Evolutionary conservation across 345 rosid species (phyloP), one percentile per base, ranked within the genome.

Genomic region (Camelina sativa): DNA sequence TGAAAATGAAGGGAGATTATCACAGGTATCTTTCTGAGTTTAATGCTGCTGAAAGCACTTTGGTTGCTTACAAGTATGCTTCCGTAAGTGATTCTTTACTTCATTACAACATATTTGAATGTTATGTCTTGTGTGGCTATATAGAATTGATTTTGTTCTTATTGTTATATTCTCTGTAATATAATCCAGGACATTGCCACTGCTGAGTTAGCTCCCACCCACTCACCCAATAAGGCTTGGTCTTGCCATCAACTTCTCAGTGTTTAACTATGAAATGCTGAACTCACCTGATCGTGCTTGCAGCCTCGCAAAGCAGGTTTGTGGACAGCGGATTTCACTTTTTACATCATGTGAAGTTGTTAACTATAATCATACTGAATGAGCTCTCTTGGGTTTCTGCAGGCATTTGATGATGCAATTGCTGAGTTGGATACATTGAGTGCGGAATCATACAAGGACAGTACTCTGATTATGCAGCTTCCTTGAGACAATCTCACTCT

Each of bases 281-380:
- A 94, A 90, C 87, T 94, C 98, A 9, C 97, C 98, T 37, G 98
- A 94, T 72, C 95, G 98, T 37, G 98, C 98, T 0, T 94, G 98
- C 83, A 87, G 77, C 80, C 98, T 94, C 16, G 98, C 97, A 2
- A 94, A 94, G 76, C 96, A 88, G 97, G 98, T 94, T 69, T 59
- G 37, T 69, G 30, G 65, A 17, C 12, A 34, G 8, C 52, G 0
- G 30, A 28, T 28, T 28, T 55, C 13, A 28, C 65, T 22, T 15
- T 6, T 7, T 44, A n/a, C 60, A 12, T 62, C 35, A 7, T 51
- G 69, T 40, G 48, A 17, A 11, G 30, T 28, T 53, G n/a, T 13
- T 11, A 1, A 15, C 1, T 17, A 6, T 19, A 9, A 56, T 37
- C 7, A 17, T 22, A 23, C 35, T 57, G 22, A 44, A 32, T 46